phyloP scores from a whole-genome alignment of 1,284 basidiomycete genomes.

The Cutaneotrichosporon cavernicola region DNA sequence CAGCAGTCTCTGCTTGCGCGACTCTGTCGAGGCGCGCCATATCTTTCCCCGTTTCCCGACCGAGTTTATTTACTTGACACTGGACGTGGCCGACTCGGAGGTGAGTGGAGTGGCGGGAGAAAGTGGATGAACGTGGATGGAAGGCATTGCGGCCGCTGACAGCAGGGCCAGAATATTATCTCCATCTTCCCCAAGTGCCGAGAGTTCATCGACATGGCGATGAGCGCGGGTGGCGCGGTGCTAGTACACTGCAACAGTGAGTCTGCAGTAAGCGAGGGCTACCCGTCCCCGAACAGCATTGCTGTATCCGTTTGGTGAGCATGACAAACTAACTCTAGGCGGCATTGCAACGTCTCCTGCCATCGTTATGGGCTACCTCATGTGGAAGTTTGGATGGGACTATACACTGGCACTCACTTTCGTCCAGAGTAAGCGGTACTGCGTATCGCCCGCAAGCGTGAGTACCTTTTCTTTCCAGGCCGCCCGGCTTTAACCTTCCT shows the following conservation, averaged over 20 bases:
- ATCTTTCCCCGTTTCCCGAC: conserved; percentile 81
- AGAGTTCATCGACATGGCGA: conserved; percentile 73
- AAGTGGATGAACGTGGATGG: background rate
- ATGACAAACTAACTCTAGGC: conserved; percentile 56
- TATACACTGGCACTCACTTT: conserved; percentile 76
- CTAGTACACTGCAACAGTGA: conserved; percentile 87
- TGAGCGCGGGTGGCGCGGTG: conserved; percentile 67
- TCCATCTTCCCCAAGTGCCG: conserved; percentile 66
- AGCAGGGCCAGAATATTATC: conserved; percentile 76
- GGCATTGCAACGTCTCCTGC: conserved; percentile 83
- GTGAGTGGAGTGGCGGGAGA: conserved; percentile 37
- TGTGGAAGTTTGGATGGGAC: conserved; percentile 73
- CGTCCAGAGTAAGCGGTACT: conserved; percentile 85
- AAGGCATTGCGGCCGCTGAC: background rate
- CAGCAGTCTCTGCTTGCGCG: conserved; percentile 76
- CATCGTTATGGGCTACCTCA: conserved; percentile 88
- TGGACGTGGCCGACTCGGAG: conserved; percentile 86
- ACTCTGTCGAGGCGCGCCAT: conserved; percentile 80
- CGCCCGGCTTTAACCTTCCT: background rate
- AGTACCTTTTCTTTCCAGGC: conserved; percentile 23
- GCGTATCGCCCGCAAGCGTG: conserved; percentile 77
- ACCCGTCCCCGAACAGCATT: background rate
- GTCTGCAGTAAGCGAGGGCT: conserved; percentile 30
- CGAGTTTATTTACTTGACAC: conserved; percentile 71
- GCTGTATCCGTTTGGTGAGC: background rate